phyloP scores from a whole-genome alignment of 306 rosid species.

The Castanea sativa region DNA sequence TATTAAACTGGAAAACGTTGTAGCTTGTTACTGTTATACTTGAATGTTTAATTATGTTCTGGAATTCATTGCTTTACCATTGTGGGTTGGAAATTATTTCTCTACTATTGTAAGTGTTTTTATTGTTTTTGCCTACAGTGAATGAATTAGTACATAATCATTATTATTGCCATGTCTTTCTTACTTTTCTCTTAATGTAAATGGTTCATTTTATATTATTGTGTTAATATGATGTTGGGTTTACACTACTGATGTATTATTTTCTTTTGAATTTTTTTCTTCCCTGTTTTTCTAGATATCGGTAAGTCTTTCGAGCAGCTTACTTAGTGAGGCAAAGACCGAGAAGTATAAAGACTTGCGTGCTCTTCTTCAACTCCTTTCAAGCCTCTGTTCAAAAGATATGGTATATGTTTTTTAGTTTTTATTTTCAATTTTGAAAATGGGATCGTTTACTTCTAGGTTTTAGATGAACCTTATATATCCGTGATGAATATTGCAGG shows the following conservation, averaged over 20 bases:
- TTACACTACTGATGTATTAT: conserved; percentile 4
- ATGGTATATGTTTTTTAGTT: conserved; percentile 43
- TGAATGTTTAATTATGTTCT: not conserved
- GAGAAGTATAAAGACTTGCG: conserved; percentile 92
- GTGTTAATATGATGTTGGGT: not conserved
- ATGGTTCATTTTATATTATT: not conserved
- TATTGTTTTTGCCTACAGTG: not conserved
- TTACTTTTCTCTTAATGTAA: not conserved
- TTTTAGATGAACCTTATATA: conserved; percentile 27
- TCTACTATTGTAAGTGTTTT: not conserved
- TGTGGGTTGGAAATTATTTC: not conserved
- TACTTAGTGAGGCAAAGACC: conserved; percentile 75
- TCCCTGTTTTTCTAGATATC: conserved; percentile 62
- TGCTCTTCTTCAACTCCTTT: conserved; percentile 97
- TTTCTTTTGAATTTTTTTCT: conserved; percentile 7
- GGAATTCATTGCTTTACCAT: not conserved
- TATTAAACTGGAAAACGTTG: not conserved
- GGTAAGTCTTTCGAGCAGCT: conserved; percentile 74
- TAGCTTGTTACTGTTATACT: not conserved
- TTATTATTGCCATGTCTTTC: not conserved
- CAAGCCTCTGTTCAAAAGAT: conserved; percentile 91
- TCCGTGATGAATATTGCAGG: conserved; percentile 46
- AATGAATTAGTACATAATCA: not conserved
- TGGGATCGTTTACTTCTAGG: conserved; percentile 17
- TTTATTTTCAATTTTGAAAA: conserved; percentile 11